Percentiles rank a stretch among this genome's conserved stretches.
phyloP scores from a whole-genome alignment of 2,329 filamentous ascomycete species.

The Venturiaceae sp. region DNA sequence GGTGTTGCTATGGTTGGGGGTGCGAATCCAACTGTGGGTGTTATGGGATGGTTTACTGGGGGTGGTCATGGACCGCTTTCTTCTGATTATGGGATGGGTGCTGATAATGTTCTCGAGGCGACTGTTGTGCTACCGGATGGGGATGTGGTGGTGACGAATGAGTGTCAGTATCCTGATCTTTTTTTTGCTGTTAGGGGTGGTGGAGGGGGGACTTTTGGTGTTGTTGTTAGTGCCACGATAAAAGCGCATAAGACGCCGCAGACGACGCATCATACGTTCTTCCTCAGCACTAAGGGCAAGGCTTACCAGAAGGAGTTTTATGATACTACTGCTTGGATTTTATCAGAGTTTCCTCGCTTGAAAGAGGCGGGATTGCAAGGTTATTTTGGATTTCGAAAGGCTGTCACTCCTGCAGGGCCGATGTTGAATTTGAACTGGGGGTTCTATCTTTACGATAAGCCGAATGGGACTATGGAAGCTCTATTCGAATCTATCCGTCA shows the following conservation, averaged over 20 bases:
- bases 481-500: not conserved
- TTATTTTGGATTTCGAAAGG: not conserved
- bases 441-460: not conserved
- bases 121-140: constrained; percentile 31
- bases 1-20: constrained; percentile 2
- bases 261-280: not conserved
- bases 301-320: not conserved
- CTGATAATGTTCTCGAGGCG: constrained; percentile 31
- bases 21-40: constrained; percentile 14
- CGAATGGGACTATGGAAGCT: not conserved
- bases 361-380: constrained; percentile 5
- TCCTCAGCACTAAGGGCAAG: not conserved
- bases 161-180: constrained; percentile 21
- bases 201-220: constrained; percentile 15
- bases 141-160: constrained; percentile 22
- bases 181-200: constrained; percentile 5
- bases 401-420: not conserved
- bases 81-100: constrained; percentile 28
- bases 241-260: constrained; percentile 13
- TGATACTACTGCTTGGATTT: not conserved
- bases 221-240: constrained; percentile 25
- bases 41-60: constrained; percentile 20
- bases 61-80: constrained; percentile 33
- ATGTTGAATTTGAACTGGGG: not conserved
- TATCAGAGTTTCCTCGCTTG: constrained; percentile 4